These are phyloP conservation scores for Diaporthe australafricana DNA, from an alignment of 2,329 filamentous ascomycete species.

Conservation along the genomic window DNA sequence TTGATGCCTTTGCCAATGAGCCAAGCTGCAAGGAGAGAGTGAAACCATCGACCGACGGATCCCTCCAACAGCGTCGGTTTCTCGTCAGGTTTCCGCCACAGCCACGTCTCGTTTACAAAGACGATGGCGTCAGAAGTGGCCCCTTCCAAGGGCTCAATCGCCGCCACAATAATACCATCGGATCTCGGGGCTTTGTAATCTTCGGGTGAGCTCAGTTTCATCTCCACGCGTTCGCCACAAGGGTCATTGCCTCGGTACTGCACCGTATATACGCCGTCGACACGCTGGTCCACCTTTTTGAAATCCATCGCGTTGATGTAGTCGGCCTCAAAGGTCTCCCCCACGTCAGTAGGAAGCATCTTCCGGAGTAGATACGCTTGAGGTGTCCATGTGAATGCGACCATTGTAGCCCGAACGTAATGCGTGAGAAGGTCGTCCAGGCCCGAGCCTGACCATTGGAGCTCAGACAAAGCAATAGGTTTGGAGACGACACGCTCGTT, in stretches of 20 bases:
- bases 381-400: slow-evolving; percentile 20
- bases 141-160: slow-evolving; percentile 4
- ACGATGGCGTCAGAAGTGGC: neutral
- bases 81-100: slow-evolving; percentile 25
- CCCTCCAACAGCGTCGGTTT: slow-evolving; percentile 20
- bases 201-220: slow-evolving; percentile 21
- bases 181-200: slow-evolving; percentile 1
- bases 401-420: slow-evolving; percentile 29
- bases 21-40: slow-evolving; percentile 31
- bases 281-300: neutral
- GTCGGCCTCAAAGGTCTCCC: slow-evolving; percentile 3
- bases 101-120: slow-evolving; percentile 27
- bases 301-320: slow-evolving; percentile 25
- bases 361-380: slow-evolving; percentile 21
- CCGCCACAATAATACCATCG: slow-evolving; percentile 22
- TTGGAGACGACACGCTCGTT: slow-evolving; percentile 24
- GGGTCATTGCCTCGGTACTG: slow-evolving; percentile 14
- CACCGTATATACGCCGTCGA: slow-evolving; percentile 27
- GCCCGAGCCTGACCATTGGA: neutral
- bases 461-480: neutral
- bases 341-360: neutral
- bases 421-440: slow-evolving; percentile 17
- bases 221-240: slow-evolving; percentile 8
- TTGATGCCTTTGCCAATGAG: slow-evolving; percentile 19
- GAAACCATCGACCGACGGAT: slow-evolving; percentile 22